Conservation (phyloP, 140 eudicot genomes). For the Cichorium intybus region DNA sequence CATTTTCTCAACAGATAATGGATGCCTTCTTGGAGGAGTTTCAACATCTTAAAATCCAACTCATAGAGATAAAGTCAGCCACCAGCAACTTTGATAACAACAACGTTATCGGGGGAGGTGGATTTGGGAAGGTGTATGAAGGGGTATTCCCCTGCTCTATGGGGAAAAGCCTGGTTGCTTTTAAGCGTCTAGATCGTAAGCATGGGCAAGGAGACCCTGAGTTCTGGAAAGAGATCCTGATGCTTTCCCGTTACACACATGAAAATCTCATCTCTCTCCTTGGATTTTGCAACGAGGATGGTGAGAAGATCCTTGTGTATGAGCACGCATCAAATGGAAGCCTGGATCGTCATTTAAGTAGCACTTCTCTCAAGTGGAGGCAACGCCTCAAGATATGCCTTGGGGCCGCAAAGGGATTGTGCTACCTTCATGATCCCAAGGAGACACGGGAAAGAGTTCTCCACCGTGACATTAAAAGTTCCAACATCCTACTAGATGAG, state of each 20-base stretch:
- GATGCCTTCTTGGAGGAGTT: background rate
- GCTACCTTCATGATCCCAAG: slow-evolving; percentile 17
- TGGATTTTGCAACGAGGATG: no score
- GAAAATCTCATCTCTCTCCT: slow-evolving; percentile 20
- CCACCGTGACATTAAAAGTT: slow-evolving; percentile 19
- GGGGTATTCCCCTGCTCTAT: slow-evolving; percentile 1
- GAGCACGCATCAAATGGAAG: no score
- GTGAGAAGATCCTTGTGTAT: no score
- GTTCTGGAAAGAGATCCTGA: slow-evolving; percentile 8
- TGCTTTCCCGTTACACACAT: slow-evolving; percentile 22
- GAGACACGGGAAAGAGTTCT: slow-evolving; percentile 17
- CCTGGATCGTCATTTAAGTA: no score
- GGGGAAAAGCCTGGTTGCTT: slow-evolving; percentile 6
- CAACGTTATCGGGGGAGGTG: no score
- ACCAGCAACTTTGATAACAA: no score
- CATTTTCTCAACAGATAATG: background rate
- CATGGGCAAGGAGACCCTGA: slow-evolving; percentile 15
- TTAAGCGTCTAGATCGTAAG: slow-evolving; percentile 5
- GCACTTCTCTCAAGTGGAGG: no score
- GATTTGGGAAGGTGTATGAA: no score
- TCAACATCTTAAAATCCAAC: slow-evolving; percentile 12
- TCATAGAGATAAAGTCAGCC: background rate
- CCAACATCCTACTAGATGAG: no score
- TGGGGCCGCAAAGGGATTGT: no score
- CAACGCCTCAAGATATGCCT: no score